Percentiles rank a stretch among this genome's conserved stretches.
phyloP scores from a whole-genome alignment of 2,329 filamentous ascomycete species.

The Malbranchea cinnamomea region DNA sequence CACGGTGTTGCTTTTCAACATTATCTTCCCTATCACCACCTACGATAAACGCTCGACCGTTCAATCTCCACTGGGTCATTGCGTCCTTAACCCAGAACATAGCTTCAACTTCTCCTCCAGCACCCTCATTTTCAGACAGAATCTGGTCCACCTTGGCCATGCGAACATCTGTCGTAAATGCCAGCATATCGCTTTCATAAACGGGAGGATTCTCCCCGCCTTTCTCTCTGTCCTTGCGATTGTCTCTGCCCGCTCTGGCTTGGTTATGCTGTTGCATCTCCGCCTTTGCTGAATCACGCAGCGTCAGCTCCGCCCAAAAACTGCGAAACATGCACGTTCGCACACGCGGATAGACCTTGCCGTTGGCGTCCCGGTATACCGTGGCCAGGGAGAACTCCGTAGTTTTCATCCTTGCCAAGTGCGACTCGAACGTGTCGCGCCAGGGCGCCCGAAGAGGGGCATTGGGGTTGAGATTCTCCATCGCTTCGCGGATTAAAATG shows the following conservation, averaged over 20 bases:
- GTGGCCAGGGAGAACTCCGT: slow-evolving; percentile 10
- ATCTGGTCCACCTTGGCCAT: slow-evolving; percentile 75
- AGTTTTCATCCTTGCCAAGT: slow-evolving; percentile 3
- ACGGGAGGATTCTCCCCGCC: slow-evolving; percentile 43
- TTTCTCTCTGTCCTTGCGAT: slow-evolving; percentile 1
- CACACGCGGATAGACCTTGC: slow-evolving; percentile 34
- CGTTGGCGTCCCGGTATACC: slow-evolving; percentile 5
- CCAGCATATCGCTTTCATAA: slow-evolving; percentile 63
- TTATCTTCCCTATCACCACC: slow-evolving; percentile 51
- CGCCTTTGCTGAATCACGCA: slow-evolving; percentile 60
- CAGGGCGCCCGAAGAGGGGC: slow-evolving; percentile 7
- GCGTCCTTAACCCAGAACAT: slow-evolving; percentile 63
- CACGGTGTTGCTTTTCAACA: slow-evolving; percentile 28
- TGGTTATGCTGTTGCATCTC: slow-evolving; percentile 38
- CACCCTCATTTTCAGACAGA: slow-evolving; percentile 40
- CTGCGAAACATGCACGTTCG: slow-evolving; percentile 76
- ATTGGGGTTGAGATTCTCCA: no score
- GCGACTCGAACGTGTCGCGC: slow-evolving; percentile 6
- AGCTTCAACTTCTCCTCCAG: slow-evolving; percentile 62
- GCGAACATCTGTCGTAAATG: slow-evolving; percentile 74
- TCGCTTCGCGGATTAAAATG: no score
- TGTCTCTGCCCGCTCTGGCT: background rate
- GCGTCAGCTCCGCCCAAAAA: slow-evolving; percentile 51
- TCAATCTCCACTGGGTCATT: slow-evolving; percentile 71
- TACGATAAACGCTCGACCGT: slow-evolving; percentile 61